Conservation (phyloP, 1,284 basidiomycete species). For the Marasmius fiardii region DNA sequence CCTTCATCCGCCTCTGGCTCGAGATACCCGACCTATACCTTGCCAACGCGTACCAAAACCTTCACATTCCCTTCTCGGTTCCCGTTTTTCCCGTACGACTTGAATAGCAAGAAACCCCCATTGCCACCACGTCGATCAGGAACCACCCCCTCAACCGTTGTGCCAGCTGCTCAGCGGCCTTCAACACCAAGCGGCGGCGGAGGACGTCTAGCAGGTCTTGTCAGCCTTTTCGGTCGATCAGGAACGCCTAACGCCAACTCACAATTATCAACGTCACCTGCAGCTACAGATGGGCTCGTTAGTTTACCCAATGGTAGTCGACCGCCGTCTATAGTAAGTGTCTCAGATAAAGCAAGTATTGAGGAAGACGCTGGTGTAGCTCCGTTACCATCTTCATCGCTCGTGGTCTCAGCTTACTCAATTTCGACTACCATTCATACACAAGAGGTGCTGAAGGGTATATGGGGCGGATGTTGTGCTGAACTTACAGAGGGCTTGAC, state of each 20-base stretch:
- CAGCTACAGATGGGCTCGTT: neutral
- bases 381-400: neutral
- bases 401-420: neutral
- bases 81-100: neutral
- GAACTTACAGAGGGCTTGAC: constrained; percentile 13
- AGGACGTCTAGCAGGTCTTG: constrained; percentile 7
- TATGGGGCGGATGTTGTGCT: constrained; percentile 22
- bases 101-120: constrained; percentile 8
- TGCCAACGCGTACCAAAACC: constrained; percentile 1
- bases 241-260: neutral
- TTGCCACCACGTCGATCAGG: constrained; percentile 10
- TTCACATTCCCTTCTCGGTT: constrained; percentile 11
- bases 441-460: constrained; percentile 16
- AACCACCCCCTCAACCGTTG: neutral
- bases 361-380: constrained; percentile 1
- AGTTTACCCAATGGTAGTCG: neutral
- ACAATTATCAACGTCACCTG: neutral
- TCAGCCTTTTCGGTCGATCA: constrained; percentile 8
- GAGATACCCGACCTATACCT: neutral
- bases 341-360: constrained; percentile 9
- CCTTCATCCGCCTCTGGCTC: neutral
- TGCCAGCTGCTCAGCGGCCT: neutral
- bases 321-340: constrained; percentile 10
- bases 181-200: constrained; percentile 5
- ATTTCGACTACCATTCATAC: constrained; percentile 3